phyloP scores from a whole-genome alignment of 1,284 basidiomycete species.

The Macrocystidia cucumis region DNA sequence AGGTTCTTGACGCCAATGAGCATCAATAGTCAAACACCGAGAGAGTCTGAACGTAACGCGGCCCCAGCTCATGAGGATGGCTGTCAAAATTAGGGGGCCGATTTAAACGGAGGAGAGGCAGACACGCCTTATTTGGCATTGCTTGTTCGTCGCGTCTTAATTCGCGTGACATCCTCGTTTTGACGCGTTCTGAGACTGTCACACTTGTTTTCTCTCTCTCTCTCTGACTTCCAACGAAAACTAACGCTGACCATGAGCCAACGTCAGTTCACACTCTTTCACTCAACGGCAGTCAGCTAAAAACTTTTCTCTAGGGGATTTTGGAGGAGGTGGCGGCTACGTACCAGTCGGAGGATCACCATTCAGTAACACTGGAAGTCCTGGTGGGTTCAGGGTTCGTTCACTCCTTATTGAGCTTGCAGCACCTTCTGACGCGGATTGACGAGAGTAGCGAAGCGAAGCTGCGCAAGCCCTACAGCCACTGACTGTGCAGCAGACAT shows the following conservation, averaged over 20 bases:
- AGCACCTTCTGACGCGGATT: neutral
- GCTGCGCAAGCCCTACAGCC: conserved; percentile 72
- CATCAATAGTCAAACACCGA: too few species aligned
- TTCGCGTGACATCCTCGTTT: conserved; percentile 4
- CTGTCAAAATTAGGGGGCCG: too few species aligned
- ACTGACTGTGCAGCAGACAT: conserved; percentile 79
- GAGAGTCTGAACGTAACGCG: too few species aligned
- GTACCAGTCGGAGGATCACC: conserved; percentile 28
- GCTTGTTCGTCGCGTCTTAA: too few species aligned
- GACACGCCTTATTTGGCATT: too few species aligned
- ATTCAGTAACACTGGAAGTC: conserved; percentile 29
- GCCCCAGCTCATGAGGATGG: too few species aligned
- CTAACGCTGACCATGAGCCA: conserved; percentile 21
- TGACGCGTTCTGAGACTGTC: conserved; percentile 9
- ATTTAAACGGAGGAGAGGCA: too few species aligned
- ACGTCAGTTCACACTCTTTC: conserved; percentile 18
- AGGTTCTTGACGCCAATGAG: too few species aligned
- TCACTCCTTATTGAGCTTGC: conserved; percentile 1
- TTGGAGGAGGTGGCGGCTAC: conserved; percentile 28
- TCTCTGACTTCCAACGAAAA: neutral
- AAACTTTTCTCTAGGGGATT: conserved; percentile 4
- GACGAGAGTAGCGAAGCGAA: conserved; percentile 30
- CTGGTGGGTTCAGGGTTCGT: conserved; percentile 26
- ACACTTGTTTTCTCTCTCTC: neutral
- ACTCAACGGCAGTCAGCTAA: conserved; percentile 2